A percentile compares a stretch with the other conserved stretches of the same genome.
These are phyloP conservation scores for Triglochin maritima DNA, from an alignment of 106 monocot species.

Conservation along the genomic window DNA sequence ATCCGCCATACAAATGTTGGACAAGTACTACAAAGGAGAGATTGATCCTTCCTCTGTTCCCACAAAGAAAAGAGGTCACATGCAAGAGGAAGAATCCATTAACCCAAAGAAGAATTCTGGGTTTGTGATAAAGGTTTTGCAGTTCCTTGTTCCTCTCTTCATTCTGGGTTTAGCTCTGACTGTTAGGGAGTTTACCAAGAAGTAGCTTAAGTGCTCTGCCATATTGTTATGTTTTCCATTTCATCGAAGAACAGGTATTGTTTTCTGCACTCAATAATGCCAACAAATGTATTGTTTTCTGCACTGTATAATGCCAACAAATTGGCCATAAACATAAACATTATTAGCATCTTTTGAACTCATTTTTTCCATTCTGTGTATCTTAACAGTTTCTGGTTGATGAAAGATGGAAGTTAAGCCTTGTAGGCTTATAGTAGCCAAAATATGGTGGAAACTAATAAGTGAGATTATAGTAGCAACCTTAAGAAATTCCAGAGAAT, in stretches of 20 bases:
- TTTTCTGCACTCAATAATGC: constrained; percentile 9
- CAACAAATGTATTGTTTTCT: constrained; percentile 28
- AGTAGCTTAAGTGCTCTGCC: constrained; percentile 3
- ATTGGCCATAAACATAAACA: too few relatives aligned
- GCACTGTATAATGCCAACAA: not conserved
- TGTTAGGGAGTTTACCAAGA: constrained; percentile 26
- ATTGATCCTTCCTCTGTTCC: constrained; percentile 3
- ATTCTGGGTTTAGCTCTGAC: constrained; percentile 58
- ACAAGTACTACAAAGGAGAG: constrained; percentile 2
- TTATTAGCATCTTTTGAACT: too few relatives aligned
- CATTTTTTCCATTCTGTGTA: too few relatives aligned
- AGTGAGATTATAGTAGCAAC: too few relatives aligned
- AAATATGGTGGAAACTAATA: too few relatives aligned
- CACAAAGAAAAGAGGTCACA: too few relatives aligned
- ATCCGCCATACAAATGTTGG: not conserved
- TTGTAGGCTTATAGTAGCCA: too few relatives aligned
- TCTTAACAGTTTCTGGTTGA: too few relatives aligned
- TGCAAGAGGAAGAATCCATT: constrained; percentile 4
- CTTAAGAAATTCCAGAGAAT: too few relatives aligned
- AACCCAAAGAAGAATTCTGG: constrained; percentile 26
- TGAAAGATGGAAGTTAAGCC: too few relatives aligned
- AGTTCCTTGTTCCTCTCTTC: constrained; percentile 51
- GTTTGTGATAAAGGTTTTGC: constrained; percentile 39
- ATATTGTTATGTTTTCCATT: constrained; percentile 17
- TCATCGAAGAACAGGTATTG: constrained; percentile 21